Percentiles rank a stretch among this genome's conserved stretches.
Evolutionary conservation across 2,329 filamentous ascomycete genomes (phyloP).

Genomic region (Exophiala phaeomuriformis): DNA sequence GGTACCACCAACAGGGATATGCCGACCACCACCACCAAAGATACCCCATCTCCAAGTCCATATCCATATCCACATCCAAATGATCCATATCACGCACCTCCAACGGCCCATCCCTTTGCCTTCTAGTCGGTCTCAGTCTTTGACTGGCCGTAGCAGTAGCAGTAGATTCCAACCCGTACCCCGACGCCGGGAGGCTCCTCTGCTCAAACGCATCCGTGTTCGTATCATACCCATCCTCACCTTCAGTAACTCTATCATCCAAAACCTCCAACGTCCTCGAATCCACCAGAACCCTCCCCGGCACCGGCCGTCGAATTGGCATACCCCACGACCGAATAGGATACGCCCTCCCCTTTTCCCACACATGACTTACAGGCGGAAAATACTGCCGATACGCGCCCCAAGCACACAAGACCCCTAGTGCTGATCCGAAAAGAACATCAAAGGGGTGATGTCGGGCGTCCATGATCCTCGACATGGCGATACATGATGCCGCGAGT

Average conservation of each 20-base stretch:
- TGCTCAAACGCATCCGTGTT: background rate
- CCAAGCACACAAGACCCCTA: constrained; percentile 49
- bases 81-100: too few relatives aligned
- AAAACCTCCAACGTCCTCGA: constrained; percentile 10
- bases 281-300: constrained; percentile 13
- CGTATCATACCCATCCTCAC: constrained; percentile 16
- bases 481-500: constrained; percentile 49
- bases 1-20: background rate
- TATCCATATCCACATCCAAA: background rate
- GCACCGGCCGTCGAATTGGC: constrained; percentile 14
- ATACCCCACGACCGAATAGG: constrained; percentile 53
- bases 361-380: constrained; percentile 48
- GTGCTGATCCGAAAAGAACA: constrained; percentile 48
- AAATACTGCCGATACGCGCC: constrained; percentile 54
- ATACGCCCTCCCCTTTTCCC: constrained; percentile 53
- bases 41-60: constrained; percentile 15
- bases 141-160: background rate
- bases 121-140: background rate
- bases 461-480: constrained; percentile 55
- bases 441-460: constrained; percentile 56
- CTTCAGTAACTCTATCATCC: constrained; percentile 5
- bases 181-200: background rate
- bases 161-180: background rate
- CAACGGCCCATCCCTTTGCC: background rate
- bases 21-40: background rate